Evolutionary conservation across 352 stramenopile species (phyloP).

Genomic region (Thraustotheca clavata): DNA sequence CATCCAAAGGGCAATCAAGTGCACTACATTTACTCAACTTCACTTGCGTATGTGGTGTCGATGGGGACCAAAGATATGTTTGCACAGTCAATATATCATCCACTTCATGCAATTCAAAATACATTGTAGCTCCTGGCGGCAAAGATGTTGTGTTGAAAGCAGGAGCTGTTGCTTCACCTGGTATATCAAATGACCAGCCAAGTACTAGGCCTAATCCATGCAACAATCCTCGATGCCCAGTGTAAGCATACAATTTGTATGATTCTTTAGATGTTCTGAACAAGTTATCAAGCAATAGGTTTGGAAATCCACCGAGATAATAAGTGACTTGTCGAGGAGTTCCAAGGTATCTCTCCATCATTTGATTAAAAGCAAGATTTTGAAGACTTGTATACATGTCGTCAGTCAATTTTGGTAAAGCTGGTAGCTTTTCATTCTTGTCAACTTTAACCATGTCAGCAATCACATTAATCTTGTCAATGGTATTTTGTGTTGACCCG

Average conservation of each 20-base stretch:
- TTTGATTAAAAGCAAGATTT: constrained; percentile 64
- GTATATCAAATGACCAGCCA: constrained; percentile 59
- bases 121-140: constrained; percentile 67
- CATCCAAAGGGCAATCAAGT: constrained; percentile 51
- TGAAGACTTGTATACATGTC: constrained; percentile 45
- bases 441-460: constrained; percentile 81
- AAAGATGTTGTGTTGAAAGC: constrained; percentile 56
- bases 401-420: constrained; percentile 36
- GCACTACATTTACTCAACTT: constrained; percentile 67
- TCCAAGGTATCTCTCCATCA: constrained; percentile 78
- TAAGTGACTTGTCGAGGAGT: constrained; percentile 74
- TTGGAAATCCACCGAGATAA: constrained; percentile 66
- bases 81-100: constrained; percentile 50
- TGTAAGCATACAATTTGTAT: constrained; percentile 77
- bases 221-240: constrained; percentile 67
- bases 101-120: constrained; percentile 61
- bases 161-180: constrained; percentile 24
- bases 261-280: not conserved
- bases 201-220: constrained; percentile 69
- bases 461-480: constrained; percentile 44
- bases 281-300: constrained; percentile 60
- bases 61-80: constrained; percentile 69
- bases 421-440: constrained; percentile 44
- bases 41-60: constrained; percentile 55
- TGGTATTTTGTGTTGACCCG: constrained; percentile 37